Conservation (phyloP, 2,329 filamentous ascomycete species). For the Dactylellina haptotyla region DNA sequence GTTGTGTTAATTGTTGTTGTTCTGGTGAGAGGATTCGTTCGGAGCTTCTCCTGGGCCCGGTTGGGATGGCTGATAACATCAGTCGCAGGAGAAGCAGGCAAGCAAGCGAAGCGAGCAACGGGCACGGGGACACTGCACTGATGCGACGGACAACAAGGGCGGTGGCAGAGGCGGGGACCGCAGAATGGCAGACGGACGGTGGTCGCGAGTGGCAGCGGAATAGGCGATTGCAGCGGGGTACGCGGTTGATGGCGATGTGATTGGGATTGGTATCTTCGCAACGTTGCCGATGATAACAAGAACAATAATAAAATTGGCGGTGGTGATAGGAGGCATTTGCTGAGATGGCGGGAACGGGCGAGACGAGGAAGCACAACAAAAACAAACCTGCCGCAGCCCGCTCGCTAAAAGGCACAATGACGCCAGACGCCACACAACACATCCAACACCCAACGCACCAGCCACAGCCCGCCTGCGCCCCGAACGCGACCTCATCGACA, state of each 20-base stretch:
- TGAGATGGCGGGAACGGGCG: neutral
- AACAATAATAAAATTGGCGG: neutral
- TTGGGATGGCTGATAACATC: constrained; percentile 28
- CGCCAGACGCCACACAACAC: constrained; percentile 9
- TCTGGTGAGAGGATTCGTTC: neutral
- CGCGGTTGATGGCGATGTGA: neutral
- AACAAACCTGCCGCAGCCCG: constrained; percentile 25
- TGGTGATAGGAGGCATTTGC: neutral
- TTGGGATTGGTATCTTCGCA: neutral
- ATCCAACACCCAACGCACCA: neutral
- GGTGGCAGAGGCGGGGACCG: neutral
- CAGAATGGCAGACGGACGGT: neutral
- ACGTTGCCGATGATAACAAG: neutral
- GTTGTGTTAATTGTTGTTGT: constrained; percentile 2
- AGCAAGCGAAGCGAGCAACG: constrained; percentile 4
- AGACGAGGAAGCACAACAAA: constrained; percentile 26
- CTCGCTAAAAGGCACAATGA: too few relatives aligned
- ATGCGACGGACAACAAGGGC: neutral
- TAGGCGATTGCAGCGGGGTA: neutral
- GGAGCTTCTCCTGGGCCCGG: constrained; percentile 6
- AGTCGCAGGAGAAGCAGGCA: constrained; percentile 10
- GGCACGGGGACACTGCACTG: too few relatives aligned
- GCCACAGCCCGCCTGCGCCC: neutral
- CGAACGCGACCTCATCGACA: constrained; percentile 27
- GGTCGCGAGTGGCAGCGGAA: neutral